Conservation (phyloP, 768 basidiomycete species). For the Pluteus cervinus region DNA sequence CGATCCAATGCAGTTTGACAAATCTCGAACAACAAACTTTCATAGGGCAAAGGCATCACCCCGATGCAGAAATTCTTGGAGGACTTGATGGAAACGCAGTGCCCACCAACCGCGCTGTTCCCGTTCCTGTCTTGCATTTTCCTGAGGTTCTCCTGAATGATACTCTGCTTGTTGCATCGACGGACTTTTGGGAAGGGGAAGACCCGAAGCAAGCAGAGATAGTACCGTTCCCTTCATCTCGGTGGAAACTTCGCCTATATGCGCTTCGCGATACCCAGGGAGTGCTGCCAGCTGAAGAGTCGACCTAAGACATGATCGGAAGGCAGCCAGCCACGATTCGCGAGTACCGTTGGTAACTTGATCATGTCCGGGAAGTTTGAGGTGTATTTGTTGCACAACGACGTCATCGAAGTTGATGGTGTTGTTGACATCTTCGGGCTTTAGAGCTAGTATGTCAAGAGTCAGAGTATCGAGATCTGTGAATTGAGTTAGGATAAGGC, state of each 20-base stretch:
- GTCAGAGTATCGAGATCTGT: slow-evolving; percentile 1
- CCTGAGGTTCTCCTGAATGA: slow-evolving; percentile 13
- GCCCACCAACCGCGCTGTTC: slow-evolving; percentile 77
- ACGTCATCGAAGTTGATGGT: slow-evolving; percentile 4
- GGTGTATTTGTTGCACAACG: no score
- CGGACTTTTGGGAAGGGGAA: slow-evolving; percentile 69
- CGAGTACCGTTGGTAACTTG: slow-evolving; percentile 4
- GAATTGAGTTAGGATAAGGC: not conserved
- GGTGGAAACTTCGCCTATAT: slow-evolving; percentile 17
- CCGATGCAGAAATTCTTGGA: slow-evolving; percentile 19
- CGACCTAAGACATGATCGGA: slow-evolving; percentile 45
- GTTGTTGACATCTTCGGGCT: slow-evolving; percentile 1
- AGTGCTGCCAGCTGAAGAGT: slow-evolving; percentile 35
- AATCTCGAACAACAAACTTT: no score
- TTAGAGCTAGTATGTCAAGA: slow-evolving; percentile 6
- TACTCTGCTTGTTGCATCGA: slow-evolving; percentile 38
- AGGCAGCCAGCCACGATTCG: slow-evolving; percentile 42
- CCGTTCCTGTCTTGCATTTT: slow-evolving; percentile 50
- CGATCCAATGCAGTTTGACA: no score
- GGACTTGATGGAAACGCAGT: slow-evolving; percentile 55
- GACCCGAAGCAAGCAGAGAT: slow-evolving; percentile 33
- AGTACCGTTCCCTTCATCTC: slow-evolving; percentile 28
- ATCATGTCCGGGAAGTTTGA: slow-evolving; percentile 9
- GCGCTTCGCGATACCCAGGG: slow-evolving; percentile 13
- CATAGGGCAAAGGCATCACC: no score